phyloP scores from a whole-genome alignment of 2,329 filamentous ascomycete genomes.

The Ophiosphaerella herpotricha region DNA sequence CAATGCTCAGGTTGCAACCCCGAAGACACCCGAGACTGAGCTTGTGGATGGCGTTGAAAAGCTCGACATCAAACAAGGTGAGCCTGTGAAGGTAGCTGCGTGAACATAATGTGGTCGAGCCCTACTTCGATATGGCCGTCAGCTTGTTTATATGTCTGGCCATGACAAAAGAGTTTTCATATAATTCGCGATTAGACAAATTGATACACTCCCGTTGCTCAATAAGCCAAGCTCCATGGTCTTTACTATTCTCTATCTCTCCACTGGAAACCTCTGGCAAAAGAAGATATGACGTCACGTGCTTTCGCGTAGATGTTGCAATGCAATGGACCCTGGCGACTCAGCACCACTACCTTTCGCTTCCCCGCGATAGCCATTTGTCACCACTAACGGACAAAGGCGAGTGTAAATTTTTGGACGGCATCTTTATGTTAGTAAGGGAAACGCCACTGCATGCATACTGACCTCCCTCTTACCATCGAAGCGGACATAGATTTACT shows the following conservation, averaged over 20 bases:
- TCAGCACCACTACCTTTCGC: not conserved
- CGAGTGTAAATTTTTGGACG: not conserved
- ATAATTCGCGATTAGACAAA: not conserved
- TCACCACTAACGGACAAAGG: not conserved
- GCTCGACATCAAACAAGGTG: slow-evolving; percentile 29
- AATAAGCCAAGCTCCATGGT: no score
- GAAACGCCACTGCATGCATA: no score
- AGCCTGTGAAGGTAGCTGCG: slow-evolving; percentile 18
- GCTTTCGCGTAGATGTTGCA: slow-evolving; percentile 1
- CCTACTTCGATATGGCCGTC: not conserved
- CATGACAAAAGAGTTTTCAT: not conserved
- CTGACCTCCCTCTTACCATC: no score
- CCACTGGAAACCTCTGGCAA: not conserved
- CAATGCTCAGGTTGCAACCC: slow-evolving; percentile 2
- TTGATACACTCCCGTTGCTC: no score
- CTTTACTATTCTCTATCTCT: not conserved
- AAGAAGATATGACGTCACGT: slow-evolving; percentile 1
- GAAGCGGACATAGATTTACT: no score
- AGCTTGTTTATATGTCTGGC: not conserved
- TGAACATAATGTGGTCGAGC: not conserved
- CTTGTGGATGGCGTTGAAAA: slow-evolving; percentile 28
- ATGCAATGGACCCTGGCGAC: no score
- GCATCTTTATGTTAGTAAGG: not conserved
- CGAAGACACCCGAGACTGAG: slow-evolving; percentile 12
- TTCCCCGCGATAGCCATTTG: not conserved